Conservation (phyloP, 164 flowering plant species). For the Chimonanthus salicifolius region DNA sequence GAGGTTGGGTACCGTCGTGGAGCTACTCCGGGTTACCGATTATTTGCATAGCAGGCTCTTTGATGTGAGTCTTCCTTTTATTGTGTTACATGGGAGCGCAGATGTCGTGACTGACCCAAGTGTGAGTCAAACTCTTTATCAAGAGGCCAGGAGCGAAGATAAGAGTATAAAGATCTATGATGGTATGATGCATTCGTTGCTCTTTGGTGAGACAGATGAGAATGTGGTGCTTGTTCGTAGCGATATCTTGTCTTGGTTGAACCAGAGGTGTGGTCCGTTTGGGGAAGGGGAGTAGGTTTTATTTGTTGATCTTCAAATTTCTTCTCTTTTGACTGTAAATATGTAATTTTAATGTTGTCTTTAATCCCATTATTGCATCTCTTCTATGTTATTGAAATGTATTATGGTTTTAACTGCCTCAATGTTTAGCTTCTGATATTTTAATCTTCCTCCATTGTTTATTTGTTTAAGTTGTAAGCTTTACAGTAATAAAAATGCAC, state of each 20-base stretch:
- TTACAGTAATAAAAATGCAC: too few relatives aligned
- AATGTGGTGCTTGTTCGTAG: constrained; percentile 51
- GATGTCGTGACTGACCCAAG: constrained; percentile 83
- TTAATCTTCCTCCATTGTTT: too few relatives aligned
- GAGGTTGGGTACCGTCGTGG: constrained; percentile 70
- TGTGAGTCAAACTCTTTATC: constrained; percentile 61
- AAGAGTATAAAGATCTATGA: constrained; percentile 68
- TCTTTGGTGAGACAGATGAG: constrained; percentile 85
- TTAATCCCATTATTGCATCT: neutral
- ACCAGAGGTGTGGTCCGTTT: constrained; percentile 31
- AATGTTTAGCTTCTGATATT: too few relatives aligned
- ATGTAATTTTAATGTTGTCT: neutral
- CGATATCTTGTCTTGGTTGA: constrained; percentile 66
- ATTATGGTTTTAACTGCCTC: too few relatives aligned
- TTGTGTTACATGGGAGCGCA: constrained; percentile 76
- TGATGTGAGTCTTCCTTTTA: constrained; percentile 64
- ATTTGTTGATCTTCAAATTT: neutral
- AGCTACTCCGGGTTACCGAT: constrained; percentile 66
- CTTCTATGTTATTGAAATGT: too few relatives aligned
- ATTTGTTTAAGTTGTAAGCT: too few relatives aligned
- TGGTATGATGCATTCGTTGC: constrained; percentile 86
- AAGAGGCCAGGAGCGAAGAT: constrained; percentile 57
- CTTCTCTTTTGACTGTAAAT: neutral
- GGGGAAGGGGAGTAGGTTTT: neutral
- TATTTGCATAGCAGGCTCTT: constrained; percentile 30